These are phyloP conservation scores for Zostera marina DNA, from an alignment of 116 monocot species.

Conservation along the genomic window DNA sequence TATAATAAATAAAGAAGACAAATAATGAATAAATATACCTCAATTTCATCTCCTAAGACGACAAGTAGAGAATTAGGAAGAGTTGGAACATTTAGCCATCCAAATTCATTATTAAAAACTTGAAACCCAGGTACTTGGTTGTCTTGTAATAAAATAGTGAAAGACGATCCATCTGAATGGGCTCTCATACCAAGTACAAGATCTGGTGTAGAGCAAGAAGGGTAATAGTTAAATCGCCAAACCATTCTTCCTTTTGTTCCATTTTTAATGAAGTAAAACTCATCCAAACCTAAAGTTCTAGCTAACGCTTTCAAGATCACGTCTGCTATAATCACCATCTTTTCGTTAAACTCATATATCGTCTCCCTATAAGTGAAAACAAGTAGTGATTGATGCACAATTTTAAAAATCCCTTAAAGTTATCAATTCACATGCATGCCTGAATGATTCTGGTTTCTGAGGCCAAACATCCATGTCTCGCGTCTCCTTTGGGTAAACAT, in stretches of 20 bases:
- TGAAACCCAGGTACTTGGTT: slow-evolving; percentile 27
- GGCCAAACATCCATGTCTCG: slow-evolving; percentile 44
- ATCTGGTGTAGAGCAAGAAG: slow-evolving; percentile 36
- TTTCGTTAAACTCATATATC: neutral
- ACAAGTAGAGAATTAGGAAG: slow-evolving; percentile 33
- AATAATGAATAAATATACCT: too few relatives aligned
- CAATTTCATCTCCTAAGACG: slow-evolving; percentile 43
- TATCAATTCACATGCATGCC: too few relatives aligned
- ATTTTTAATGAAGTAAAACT: slow-evolving; percentile 25
- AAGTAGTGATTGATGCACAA: neutral
- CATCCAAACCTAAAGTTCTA: slow-evolving; percentile 23
- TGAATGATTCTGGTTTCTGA: slow-evolving; percentile 30
- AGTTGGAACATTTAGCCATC: slow-evolving; percentile 33
- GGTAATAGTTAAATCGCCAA: slow-evolving; percentile 57
- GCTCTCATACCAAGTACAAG: slow-evolving; percentile 42
- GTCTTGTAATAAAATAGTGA: slow-evolving; percentile 9
- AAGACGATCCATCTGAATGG: slow-evolving; percentile 32
- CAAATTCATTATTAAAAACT: slow-evolving; percentile 22
- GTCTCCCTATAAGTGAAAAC: slow-evolving; percentile 4
- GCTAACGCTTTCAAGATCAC: slow-evolving; percentile 24
- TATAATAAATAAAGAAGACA: too few relatives aligned
- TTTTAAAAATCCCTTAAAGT: too few relatives aligned
- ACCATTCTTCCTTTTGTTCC: slow-evolving; percentile 10
- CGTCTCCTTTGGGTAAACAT: slow-evolving; percentile 35
- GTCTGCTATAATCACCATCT: neutral